These are phyloP conservation scores for Diutina sp. DNA, from an alignment of 1,139 yeast genomes.

Conservation along the genomic window DNA sequence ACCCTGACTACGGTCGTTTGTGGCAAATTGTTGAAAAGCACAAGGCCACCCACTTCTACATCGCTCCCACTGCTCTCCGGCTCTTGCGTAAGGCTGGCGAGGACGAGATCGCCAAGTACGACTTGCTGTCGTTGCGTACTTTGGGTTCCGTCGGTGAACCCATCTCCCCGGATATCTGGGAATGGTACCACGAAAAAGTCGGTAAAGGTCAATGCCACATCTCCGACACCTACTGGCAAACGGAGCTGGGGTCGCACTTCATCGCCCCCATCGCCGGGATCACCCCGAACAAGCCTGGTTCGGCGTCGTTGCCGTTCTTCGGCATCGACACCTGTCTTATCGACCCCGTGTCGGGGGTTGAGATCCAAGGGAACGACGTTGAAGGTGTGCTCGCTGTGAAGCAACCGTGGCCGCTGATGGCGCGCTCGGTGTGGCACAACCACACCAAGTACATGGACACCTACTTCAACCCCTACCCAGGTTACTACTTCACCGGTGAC, in stretches of 20 bases:
- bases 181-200: conserved; percentile 89
- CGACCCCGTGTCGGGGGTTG: conserved; percentile 85
- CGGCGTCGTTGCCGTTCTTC: conserved; percentile 92
- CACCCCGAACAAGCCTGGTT: conserved; percentile 92
- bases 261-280: conserved; percentile 94
- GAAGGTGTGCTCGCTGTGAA: conserved; percentile 92
- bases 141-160: conserved; percentile 99
- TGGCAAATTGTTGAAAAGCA: conserved; percentile 94
- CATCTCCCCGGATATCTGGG: conserved; percentile 96
- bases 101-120: conserved; percentile 70
- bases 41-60: conserved; percentile 92
- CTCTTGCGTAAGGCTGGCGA: conserved; percentile 92
- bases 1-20: conserved; percentile 92
- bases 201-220: conserved; percentile 83
- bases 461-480: conserved; percentile 90
- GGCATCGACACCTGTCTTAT: conserved; percentile 85
- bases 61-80: conserved; percentile 96
- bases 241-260: conserved; percentile 94
- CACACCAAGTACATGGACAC: conserved; percentile 87
- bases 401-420: conserved; percentile 96
- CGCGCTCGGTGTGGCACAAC: conserved; percentile 89
- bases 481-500: conserved; percentile 95
- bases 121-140: conserved; percentile 81
- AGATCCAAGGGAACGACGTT: conserved; percentile 76
- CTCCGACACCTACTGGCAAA: conserved; percentile 97